Percentiles rank a stretch among this genome's conserved stretches.
phyloP scores from a whole-genome alignment of 2,329 filamentous ascomycete species.

The Gyromitra esculenta region DNA sequence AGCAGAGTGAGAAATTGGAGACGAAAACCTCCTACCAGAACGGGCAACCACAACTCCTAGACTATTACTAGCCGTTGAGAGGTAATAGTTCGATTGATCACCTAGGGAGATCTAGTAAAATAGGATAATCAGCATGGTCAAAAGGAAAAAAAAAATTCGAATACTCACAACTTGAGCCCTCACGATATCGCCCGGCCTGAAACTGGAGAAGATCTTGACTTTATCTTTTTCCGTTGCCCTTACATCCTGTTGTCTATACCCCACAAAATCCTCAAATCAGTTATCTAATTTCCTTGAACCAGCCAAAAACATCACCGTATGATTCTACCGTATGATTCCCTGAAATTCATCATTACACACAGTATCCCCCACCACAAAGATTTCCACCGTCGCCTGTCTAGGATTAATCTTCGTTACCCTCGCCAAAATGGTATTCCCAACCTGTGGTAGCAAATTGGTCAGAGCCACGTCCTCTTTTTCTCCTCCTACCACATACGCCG shows the following conservation, averaged over 20 bases:
- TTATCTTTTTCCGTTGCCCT: constrained; percentile 95
- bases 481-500: constrained; percentile 17
- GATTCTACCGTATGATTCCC: constrained; percentile 73
- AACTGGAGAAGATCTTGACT: constrained; percentile 88
- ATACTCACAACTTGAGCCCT: constrained; percentile 77
- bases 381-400: constrained; percentile 84
- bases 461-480: constrained; percentile 55
- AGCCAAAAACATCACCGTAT: not conserved
- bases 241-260: constrained; percentile 78
- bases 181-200: constrained; percentile 91
- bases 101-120: constrained; percentile 79
- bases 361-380: constrained; percentile 79
- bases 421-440: constrained; percentile 82
- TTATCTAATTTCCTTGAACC: not conserved
- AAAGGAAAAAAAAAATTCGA: constrained; percentile 5
- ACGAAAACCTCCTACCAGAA: constrained; percentile 41
- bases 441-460: constrained; percentile 72
- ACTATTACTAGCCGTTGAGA: constrained; percentile 91
- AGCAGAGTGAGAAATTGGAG: not conserved
- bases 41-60: constrained; percentile 91
- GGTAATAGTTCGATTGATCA: constrained; percentile 93
- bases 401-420: constrained; percentile 86
- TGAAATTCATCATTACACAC: constrained; percentile 83
- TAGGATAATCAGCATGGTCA: constrained; percentile 11
- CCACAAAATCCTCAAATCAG: constrained; percentile 15